Base-by-base conservation (phyloP, 768 basidiomycete genomes). In the Boletus huronensis region DNA sequence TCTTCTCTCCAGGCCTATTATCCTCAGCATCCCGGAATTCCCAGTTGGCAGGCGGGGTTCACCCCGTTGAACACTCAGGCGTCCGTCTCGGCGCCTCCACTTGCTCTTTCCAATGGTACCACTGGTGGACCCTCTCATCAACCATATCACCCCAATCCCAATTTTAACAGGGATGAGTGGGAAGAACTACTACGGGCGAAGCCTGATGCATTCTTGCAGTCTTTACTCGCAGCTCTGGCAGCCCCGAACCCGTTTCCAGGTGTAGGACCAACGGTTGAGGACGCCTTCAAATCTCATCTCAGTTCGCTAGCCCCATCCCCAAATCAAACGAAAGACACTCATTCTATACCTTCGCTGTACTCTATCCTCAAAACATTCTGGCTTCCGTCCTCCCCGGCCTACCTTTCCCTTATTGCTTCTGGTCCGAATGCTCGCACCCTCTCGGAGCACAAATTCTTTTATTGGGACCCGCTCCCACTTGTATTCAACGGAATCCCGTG, bases 381-480 rank as follows among this genome's bases (percentile, higher is more conserved):
- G 90, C 75, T 92, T 14, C 89, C 89, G 0, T 83, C 83, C 0
- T 89, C 88, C 0, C 88, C 90, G 0, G 77, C 83, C 0, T 91
- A 89, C 63, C 88, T 90, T 59, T 82, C 84, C 0, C 75, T 90
- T 36, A 90, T 88, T 10, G 86, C 87, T 25, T 88, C 87, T 2
- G 69, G 69, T n/a, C 79, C 86, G 1, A 82, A 83, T 10, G 76
- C 84, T 11, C 83, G 87, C 36, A 86, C 82, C 0, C 83, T 85
- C 2, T 84, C 85, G 6, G 83, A 88, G 50, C 85, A 90, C 58
- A 82, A 81, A 4, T 92, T 92, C 70, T 73, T 92, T n/a, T 92
- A 88, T 61, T 92, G 90, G 90, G 90, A 92, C 57, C 90, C 90
- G 0, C 83, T 85, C 46, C 87, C 89, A 1, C 81, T 92, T 44